Conservation (phyloP, 257 asterid species). For the Lithospermum erythrorhizon region DNA sequence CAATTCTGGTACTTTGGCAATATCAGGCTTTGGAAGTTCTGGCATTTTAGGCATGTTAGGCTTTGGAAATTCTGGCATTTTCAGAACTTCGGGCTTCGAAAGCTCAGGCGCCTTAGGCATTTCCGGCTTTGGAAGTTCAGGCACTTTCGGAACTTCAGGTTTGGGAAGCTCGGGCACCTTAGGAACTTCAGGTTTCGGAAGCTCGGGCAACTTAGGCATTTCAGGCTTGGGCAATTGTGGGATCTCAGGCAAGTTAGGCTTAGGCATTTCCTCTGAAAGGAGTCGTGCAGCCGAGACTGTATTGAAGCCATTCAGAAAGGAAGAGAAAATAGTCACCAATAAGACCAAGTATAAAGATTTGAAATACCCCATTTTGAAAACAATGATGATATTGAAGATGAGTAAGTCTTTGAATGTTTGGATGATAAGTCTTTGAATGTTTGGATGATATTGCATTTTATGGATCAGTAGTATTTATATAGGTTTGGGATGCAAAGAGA, state of each 20-base stretch:
- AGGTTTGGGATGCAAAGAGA: constrained; percentile 6
- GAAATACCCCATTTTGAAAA: constrained; percentile 13
- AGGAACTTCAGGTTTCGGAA: constrained; percentile 4
- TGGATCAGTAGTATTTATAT: constrained; percentile 14
- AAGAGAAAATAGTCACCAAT: constrained; percentile 3
- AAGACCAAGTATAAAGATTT: constrained; percentile 8
- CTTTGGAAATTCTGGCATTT: not conserved
- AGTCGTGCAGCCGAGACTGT: constrained; percentile 15
- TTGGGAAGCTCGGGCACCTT: not conserved
- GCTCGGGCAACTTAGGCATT: not conserved
- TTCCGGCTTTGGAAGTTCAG: constrained; percentile 11
- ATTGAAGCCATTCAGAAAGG: constrained; percentile 9
- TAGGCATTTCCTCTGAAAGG: constrained; percentile 14
- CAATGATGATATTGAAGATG: not conserved
- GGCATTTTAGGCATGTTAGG: constrained; percentile 16
- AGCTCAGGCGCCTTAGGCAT: constrained; percentile 11
- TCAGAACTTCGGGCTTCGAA: constrained; percentile 18
- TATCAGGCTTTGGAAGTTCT: constrained; percentile 5
- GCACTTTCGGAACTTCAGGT: constrained; percentile 1
- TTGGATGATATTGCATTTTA: constrained; percentile 1
- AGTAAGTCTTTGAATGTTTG: constrained; percentile 3
- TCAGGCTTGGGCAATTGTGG: not conserved
- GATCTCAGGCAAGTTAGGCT: not conserved
- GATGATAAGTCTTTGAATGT: no score
- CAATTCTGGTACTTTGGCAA: not conserved